Base-by-base conservation (phyloP, 2,329 filamentous ascomycete genomes). In the Aspergillus candidus region DNA sequence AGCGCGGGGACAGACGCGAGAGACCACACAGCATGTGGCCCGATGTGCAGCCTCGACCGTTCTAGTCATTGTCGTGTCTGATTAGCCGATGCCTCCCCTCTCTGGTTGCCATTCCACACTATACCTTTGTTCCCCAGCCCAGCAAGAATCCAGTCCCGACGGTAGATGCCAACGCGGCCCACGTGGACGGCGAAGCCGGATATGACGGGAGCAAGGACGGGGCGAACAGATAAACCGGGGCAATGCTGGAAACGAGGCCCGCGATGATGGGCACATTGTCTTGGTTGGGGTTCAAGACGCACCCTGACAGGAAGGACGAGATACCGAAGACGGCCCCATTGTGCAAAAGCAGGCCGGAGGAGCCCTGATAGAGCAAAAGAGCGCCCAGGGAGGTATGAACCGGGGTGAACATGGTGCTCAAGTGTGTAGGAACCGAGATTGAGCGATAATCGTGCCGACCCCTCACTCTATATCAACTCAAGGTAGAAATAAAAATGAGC, bases 11-110 rank as follows among this genome's bases (percentile, higher is more conserved):
- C 18, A 75, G 62, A 33, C 73, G 68, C 4, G 72, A 68, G 4
- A 78, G 53, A 2, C 75, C 75, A 48, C 74, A 77, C 29, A 78
- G 70, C 71, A 78, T 76, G 52, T 78, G 75, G 40, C 75, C 75
- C 2, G 74, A 77, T 8, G 75, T 77, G 52, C 75, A 78, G 13
- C 75, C 75, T 42, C 69, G 67, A 38, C 65, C 68, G 51, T 67
- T 68, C 71, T 73, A 44, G 31, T 18, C 22, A 29, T 14, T 13
- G 11, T 15, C 3, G 14, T 10, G 40, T 47, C 32, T 47, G 38
- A 30, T 15, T 3, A 10, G 11, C 11, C 11, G 31, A 35, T 34
- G 32, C 8, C 14, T 17, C 40, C 10, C 4, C 17, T 8, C 5
- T 17, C 12, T 27, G 10, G 4, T 10, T 14, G 15, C 13, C 13